Evolutionary conservation across 108 stramenopile species (phyloP), one percentile per base, ranked within the genome.

Genomic region (Epipyxis sp.): DNA sequence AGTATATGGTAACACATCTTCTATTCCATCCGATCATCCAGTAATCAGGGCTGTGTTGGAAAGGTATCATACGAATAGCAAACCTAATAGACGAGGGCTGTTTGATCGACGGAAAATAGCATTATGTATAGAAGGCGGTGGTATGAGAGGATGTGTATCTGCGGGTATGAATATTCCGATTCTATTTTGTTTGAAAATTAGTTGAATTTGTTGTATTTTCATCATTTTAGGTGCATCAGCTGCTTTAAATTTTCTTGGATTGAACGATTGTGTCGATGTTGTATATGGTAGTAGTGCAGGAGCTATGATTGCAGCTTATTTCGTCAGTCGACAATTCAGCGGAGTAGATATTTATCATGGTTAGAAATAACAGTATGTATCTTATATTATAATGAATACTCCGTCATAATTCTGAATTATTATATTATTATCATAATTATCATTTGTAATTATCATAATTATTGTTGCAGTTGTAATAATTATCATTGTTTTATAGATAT

Each of bases 91-190:
- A 57, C 54, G 54, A 16, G 25, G 20, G 16, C 20, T 25, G 25
- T 16, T 20, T 57, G 54, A 57, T 25, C 25, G 16, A 16, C 20
- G 25, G 54, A 85, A 91, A 67, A 84, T 97, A 39, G 96, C 94
- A 1, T 85, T 97, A 37, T 88, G 90, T 20, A 84, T 97, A 57
- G 96, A 97, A 81, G 96, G 96, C 13, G 96, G 96, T 1, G 96
- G 96, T 1, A 97, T 97, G 96, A 77, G 95, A 37, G 96, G 96
- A 40, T 97, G 93, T 67, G 87, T 97, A 27, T 90, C 91, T 0
- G 96, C 94, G 16, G 96, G 96, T n/a, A n/a, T n/a, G n/a, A n/a
- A n/a, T n/a, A 39, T 94, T 95, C 92, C 2, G 89, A 91, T 54
- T 91, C 93, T 0, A 77, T 97, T 3, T 81, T 89, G 78, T 80